These are phyloP conservation scores for Vitis rotundifolia DNA, from an alignment of 164 flowering plant genomes.

Conservation along the genomic window DNA sequence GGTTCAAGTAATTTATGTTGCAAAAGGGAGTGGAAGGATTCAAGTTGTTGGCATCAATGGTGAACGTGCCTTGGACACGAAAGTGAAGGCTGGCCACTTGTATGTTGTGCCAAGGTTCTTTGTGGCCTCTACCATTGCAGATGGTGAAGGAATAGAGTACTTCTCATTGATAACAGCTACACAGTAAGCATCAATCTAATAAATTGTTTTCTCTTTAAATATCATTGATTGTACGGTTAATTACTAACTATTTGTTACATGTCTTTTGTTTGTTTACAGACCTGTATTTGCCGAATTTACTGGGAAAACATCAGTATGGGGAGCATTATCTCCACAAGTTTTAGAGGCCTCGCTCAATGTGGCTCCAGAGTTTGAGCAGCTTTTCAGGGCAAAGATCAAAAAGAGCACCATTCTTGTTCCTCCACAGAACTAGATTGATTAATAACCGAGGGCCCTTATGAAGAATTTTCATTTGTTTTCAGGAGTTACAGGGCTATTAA, in stretches of 20 bases:
- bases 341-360: conserved; percentile 24
- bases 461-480: too few species aligned
- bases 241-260: too few species aligned
- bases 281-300: conserved; percentile 21
- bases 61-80: conserved; percentile 16
- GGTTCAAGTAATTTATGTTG: conserved; percentile 24
- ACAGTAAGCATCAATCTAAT: conserved; percentile 16
- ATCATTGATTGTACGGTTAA: too few species aligned
- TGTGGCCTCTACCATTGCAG: conserved; percentile 25
- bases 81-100: conserved; percentile 21
- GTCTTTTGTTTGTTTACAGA: conserved; percentile 18
- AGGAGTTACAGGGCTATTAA: too few species aligned
- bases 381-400: conserved; percentile 5
- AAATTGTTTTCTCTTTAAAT: too few species aligned
- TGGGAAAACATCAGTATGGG: conserved; percentile 29
- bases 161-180: conserved; percentile 25
- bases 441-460: too few species aligned
- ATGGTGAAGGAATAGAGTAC: conserved; percentile 29
- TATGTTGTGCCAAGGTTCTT: conserved; percentile 43
- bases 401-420: too few species aligned
- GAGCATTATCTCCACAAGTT: conserved; percentile 25
- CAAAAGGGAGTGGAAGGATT: conserved; percentile 26
- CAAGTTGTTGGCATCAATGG: conserved; percentile 37
- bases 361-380: conserved; percentile 2
- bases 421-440: too few species aligned